Evolutionary conservation across 2,329 filamentous ascomycete species (phyloP), one percentile per base, ranked within the genome.

Genomic region (Pyrenophora seminiperda): DNA sequence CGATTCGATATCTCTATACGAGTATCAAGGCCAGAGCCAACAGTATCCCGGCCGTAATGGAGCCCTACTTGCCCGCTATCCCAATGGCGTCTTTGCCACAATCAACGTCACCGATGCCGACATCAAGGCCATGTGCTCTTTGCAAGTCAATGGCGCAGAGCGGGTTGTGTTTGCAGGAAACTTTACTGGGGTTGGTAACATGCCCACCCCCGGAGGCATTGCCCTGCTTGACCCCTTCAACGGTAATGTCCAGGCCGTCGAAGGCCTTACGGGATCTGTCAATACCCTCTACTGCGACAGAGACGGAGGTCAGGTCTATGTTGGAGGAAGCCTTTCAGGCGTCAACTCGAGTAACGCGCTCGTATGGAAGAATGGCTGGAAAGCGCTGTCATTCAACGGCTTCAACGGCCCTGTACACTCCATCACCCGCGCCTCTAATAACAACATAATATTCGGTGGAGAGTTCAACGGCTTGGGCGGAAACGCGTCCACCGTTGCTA

Each of bases 381-480:
- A 82, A 15, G 88, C 90, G 65, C 76, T 99, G 48, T 88, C 93
- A 2, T 99, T 99, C 76, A 85, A 86, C 32, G 95, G 95, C 17
- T 96, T 99, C 76, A 97, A 97, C 74, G 92, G 92, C 19, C 90
- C 90, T 2, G 91, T 99, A 42, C 84, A 84, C 55, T 89, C 92
- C 30, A 97, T 99, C 61, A 81, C 85, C 41, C 91, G 90, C 75
- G 84, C 87, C 15, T 80, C 86, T 1, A 88, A 90, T 62, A 90
- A 89, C 7, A 89, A 95, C 68, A 89, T 99, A 58, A 83, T 97
- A 47, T 99, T 97, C 68, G 95, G 91, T 38, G 94, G 94, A 41
- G 84, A 83, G 47, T 99, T 99, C 68, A 91, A 90, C 50, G 91
- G 91, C 6, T 76, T 97, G 7, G 92, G 91, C 53, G 91, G 91